phyloP scores from a whole-genome alignment of 2,329 filamentous ascomycete species.

The Claviceps sorghi region DNA sequence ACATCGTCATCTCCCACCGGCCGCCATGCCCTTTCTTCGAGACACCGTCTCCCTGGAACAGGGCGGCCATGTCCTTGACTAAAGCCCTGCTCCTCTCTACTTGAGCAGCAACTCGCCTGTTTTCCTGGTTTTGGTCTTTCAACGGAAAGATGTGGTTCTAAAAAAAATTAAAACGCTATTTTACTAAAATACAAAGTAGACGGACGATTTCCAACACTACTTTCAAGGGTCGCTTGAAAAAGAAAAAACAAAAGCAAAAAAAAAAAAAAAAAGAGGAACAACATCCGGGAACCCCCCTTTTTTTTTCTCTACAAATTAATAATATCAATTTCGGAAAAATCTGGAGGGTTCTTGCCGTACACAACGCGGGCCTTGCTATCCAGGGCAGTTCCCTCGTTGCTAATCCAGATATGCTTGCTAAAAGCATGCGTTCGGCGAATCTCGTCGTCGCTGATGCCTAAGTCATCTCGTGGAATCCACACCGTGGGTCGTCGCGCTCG shows the following conservation, averaged over 20 bases:
- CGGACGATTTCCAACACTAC: no score
- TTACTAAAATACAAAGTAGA: not conserved
- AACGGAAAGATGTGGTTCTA: not conserved
- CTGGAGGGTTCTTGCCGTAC: constrained; percentile 72
- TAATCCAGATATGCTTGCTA: constrained; percentile 78
- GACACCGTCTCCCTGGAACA: no score
- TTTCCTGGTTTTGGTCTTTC: no score
- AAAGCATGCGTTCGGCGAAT: constrained; percentile 62
- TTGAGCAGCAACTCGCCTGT: no score
- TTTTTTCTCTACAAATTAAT: constrained; percentile 50
- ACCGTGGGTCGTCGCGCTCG: constrained; percentile 73
- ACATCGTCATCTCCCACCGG: no score
- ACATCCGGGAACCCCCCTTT: no score
- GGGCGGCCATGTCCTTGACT: no score
- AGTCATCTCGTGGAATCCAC: constrained; percentile 84
- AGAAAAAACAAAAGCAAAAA: not conserved
- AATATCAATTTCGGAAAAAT: constrained; percentile 77
- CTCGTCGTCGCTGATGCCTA: constrained; percentile 87
- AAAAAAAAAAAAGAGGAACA: no score
- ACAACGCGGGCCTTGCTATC: constrained; percentile 72
- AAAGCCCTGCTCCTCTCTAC: no score
- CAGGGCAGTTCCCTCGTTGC: constrained; percentile 78
- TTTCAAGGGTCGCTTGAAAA: not conserved
- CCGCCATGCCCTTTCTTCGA: no score
- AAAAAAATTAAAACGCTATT: not conserved